These are phyloP conservation scores for Ganoderma meredithae DNA, from an alignment of 1,284 basidiomycete species.

Conservation along the genomic window DNA sequence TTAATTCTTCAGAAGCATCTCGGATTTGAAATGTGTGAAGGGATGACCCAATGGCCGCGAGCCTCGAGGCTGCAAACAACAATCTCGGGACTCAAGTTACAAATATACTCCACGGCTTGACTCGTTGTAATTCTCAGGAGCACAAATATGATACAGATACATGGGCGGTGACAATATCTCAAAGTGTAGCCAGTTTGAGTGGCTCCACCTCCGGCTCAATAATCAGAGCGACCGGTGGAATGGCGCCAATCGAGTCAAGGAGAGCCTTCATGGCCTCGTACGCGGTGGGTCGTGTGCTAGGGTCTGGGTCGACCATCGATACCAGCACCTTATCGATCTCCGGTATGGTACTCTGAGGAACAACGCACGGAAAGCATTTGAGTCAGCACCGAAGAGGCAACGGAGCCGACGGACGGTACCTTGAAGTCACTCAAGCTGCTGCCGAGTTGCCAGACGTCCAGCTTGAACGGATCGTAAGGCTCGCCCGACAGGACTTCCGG, in stretches of 20 bases:
- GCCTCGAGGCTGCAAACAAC: too few species aligned
- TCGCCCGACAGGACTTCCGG: constrained; percentile 27
- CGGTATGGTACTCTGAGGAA: constrained; percentile 8
- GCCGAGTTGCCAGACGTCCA: constrained; percentile 22
- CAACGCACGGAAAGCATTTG: too few species aligned
- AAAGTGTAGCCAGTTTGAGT: background rate
- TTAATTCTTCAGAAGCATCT: too few species aligned
- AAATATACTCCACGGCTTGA: too few species aligned
- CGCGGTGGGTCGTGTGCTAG: background rate
- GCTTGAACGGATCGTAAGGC: constrained; percentile 29
- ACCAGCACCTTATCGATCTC: constrained; percentile 8
- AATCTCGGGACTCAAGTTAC: too few species aligned
- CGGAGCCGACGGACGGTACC: constrained; percentile 1
- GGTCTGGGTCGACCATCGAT: constrained; percentile 2
- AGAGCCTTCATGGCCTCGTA: background rate
- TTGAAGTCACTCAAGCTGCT: constrained; percentile 13
- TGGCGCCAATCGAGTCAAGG: background rate
- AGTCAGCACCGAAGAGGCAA: background rate
- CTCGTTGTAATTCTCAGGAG: too few species aligned
- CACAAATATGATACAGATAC: too few species aligned
- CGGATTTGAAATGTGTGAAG: too few species aligned
- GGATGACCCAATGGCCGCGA: too few species aligned
- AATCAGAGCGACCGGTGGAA: background rate
- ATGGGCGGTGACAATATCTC: background rate
- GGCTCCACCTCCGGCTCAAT: background rate